Conservation (phyloP, 2,329 filamentous ascomycete species). For the Fusarium equiseti region DNA sequence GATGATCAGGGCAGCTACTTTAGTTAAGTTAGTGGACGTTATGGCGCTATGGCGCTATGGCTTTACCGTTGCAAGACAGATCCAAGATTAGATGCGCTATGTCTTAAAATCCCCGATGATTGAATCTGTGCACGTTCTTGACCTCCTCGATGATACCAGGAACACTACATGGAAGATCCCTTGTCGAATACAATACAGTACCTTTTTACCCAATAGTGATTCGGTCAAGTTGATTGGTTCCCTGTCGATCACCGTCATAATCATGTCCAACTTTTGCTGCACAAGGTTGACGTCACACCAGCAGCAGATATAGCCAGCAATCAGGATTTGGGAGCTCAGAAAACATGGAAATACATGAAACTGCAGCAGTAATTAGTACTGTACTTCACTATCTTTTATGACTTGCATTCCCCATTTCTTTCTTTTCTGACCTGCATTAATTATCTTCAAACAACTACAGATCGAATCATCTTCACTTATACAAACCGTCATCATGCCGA, state of each 20-base stretch:
- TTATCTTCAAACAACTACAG: neutral
- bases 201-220: conserved; percentile 23
- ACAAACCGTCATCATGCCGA: conserved; percentile 42
- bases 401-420: conserved; percentile 17
- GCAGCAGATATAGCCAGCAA: conserved; percentile 41
- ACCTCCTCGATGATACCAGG: conserved; percentile 6
- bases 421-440: neutral
- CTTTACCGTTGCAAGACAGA: conserved; percentile 9
- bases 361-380: conserved; percentile 3
- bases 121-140: conserved; percentile 4
- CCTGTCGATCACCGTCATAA: conserved; percentile 46
- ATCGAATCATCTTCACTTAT: conserved; percentile 6
- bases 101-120: conserved; percentile 8
- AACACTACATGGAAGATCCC: conserved; percentile 14
- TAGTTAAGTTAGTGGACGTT: conserved; percentile 8
- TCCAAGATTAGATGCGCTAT: conserved; percentile 7
- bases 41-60: conserved; percentile 7
- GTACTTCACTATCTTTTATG: conserved; percentile 22
- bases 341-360: conserved; percentile 41
- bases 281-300: conserved; percentile 45
- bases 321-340: conserved; percentile 45
- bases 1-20: neutral
- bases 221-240: conserved; percentile 27
- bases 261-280: conserved; percentile 36
- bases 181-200: neutral